These are phyloP conservation scores for Lantana camara DNA, from an alignment of 257 asterid species.

Conservation along the genomic window DNA sequence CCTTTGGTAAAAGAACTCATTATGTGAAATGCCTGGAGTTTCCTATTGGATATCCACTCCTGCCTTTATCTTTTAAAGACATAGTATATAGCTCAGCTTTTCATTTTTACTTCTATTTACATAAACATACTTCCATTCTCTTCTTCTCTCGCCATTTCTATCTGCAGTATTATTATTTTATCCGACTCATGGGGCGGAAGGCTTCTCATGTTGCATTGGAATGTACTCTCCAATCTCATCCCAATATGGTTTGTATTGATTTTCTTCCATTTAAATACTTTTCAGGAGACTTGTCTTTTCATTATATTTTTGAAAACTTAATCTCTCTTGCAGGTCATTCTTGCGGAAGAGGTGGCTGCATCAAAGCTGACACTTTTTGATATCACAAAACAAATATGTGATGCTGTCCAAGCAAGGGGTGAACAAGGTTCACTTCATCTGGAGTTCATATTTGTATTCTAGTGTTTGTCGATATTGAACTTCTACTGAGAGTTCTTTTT, in stretches of 20 bases:
- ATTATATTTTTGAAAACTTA: constrained; percentile 9
- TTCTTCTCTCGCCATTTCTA: constrained; percentile 13
- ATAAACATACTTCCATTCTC: not conserved
- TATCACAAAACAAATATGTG: constrained; percentile 91
- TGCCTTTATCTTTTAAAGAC: no score
- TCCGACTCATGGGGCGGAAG: constrained; percentile 97
- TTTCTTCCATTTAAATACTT: constrained; percentile 4
- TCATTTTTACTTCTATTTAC: not conserved
- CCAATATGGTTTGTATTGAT: constrained; percentile 77
- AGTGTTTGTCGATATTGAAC: constrained; percentile 16
- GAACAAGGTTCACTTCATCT: constrained; percentile 63
- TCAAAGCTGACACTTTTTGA: constrained; percentile 96
- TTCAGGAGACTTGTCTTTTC: not conserved
- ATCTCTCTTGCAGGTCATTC: constrained; percentile 67
- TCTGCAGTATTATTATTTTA: constrained; percentile 88
- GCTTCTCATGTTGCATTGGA: constrained; percentile 98
- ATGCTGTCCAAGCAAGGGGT: constrained; percentile 95
- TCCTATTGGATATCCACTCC: no score
- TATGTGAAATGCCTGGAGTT: not conserved
- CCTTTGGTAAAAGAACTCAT: not conserved
- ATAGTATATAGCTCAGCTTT: not conserved
- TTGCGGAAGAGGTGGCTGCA: constrained; percentile 97
- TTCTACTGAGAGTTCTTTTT: constrained; percentile 27
- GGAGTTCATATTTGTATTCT: constrained; percentile 17
- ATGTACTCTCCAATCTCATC: constrained; percentile 96